A percentile compares a stretch with the other conserved stretches of the same genome.
Evolutionary conservation across 805 yeast species (phyloP).

Genomic region (Saccharomycopsis babjevae): DNA sequence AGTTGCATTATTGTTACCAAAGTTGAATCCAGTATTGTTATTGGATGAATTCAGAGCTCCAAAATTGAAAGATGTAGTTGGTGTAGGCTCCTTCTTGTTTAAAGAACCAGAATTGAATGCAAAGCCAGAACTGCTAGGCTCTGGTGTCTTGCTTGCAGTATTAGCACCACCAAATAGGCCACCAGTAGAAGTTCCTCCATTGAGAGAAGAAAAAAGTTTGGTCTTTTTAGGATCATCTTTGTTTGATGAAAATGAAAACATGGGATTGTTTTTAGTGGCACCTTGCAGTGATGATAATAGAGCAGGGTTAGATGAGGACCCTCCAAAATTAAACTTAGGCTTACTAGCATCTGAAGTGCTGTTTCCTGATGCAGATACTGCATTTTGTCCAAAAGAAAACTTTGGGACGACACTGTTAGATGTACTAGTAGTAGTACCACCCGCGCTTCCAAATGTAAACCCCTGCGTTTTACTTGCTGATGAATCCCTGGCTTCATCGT

Average conservation of each 20-base stretch:
- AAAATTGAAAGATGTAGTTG: not conserved
- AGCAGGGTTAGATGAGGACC: not conserved
- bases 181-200: not conserved
- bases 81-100: not conserved
- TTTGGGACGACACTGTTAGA: not conserved
- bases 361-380: not conserved
- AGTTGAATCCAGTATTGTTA: not conserved
- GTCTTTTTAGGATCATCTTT: not conserved
- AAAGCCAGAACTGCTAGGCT: not conserved
- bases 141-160: not conserved
- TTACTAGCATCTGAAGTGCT: not conserved
- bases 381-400: not conserved
- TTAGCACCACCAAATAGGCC: not conserved
- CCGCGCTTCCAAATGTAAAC: not conserved
- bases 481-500: not conserved
- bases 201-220: not conserved
- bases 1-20: not conserved
- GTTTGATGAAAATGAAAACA: not conserved
- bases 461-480: not conserved
- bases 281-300: too few relatives aligned
- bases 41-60: not conserved
- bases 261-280: not conserved
- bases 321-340: not conserved
- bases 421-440: not conserved
- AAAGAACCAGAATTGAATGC: not conserved